Evolutionary conservation across 1,284 basidiomycete species (phyloP).

Genomic region (Trametes versicolor): DNA sequence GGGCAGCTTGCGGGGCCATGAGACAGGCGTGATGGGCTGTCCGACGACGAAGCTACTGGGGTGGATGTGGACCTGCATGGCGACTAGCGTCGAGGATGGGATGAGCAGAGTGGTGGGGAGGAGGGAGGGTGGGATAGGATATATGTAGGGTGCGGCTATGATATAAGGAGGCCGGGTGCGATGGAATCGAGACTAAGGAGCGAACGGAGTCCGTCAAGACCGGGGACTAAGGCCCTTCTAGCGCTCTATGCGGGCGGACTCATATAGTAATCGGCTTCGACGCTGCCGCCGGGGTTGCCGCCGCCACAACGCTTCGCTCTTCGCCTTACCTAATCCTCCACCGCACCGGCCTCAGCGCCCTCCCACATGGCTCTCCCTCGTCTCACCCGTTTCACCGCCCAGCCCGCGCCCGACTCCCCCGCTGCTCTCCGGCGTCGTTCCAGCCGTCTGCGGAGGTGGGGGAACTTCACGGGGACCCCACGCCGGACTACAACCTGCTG

Average conservation of each 20-base stretch:
- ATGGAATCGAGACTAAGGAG: slow-evolving; percentile 25
- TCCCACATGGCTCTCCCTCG: slow-evolving; percentile 23
- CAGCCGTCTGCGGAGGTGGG: neutral
- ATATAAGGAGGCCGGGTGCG: slow-evolving; percentile 26
- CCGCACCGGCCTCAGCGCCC: slow-evolving; percentile 31
- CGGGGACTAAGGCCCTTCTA: slow-evolving; percentile 24
- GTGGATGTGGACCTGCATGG: slow-evolving; percentile 34
- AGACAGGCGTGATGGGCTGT: slow-evolving; percentile 31
- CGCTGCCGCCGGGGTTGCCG: slow-evolving; percentile 31
- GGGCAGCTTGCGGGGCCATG: slow-evolving; percentile 36
- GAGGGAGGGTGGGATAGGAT: slow-evolving; percentile 18
- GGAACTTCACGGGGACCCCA: slow-evolving; percentile 6
- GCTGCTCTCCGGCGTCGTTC: neutral
- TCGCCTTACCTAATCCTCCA: slow-evolving; percentile 34
- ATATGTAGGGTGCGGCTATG: slow-evolving; percentile 27
- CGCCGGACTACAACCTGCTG: neutral
- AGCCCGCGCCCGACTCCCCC: neutral
- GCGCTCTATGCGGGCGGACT: slow-evolving; percentile 26
- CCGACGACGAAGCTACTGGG: slow-evolving; percentile 38
- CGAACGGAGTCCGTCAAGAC: slow-evolving; percentile 31
- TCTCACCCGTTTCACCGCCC: slow-evolving; percentile 26
- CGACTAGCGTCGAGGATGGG: slow-evolving; percentile 9
- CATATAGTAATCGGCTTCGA: slow-evolving; percentile 31
- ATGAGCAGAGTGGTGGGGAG: slow-evolving; percentile 1
- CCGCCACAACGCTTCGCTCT: slow-evolving; percentile 35